These are phyloP conservation scores for Cardiospermum halicacabum DNA, from an alignment of 345 rosid species.

Conservation along the genomic window DNA sequence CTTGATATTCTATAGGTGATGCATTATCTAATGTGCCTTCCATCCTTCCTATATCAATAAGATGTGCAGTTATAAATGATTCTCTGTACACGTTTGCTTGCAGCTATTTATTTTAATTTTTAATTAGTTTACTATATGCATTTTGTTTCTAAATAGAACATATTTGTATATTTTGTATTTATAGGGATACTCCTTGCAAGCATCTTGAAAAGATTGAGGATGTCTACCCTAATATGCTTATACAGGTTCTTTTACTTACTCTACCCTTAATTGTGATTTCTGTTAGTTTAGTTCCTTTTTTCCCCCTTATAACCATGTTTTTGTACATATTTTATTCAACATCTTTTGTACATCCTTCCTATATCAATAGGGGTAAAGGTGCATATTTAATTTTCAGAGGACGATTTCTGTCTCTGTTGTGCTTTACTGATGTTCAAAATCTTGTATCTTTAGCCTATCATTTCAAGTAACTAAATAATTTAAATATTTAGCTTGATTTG, in stretches of 20 bases:
- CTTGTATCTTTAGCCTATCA: not conserved
- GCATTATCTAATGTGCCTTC: not conserved
- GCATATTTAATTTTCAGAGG: no score
- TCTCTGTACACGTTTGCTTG: not conserved
- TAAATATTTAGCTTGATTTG: not conserved
- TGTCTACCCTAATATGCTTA: slow-evolving; percentile 50
- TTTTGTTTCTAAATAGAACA: not conserved
- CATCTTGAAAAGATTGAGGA: slow-evolving; percentile 61
- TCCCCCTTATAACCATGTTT: not conserved
- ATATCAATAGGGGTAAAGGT: no score
- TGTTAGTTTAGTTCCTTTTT: not conserved
- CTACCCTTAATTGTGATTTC: not conserved
- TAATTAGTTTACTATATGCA: not conserved
- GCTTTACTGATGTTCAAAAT: not conserved
- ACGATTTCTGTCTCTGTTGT: not conserved
- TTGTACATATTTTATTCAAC: no score
- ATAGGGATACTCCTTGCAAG: slow-evolving; percentile 36
- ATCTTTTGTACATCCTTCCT: no score
- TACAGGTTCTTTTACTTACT: slow-evolving; percentile 52
- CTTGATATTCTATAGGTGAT: not conserved
- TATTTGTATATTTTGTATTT: slow-evolving; percentile 20
- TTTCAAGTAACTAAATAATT: not conserved
- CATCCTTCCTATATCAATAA: not conserved
- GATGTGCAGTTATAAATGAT: not conserved
- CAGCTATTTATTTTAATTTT: not conserved